Evolutionary conservation across 1,284 basidiomycete species (phyloP).

Genomic region (Athelia sp.): DNA sequence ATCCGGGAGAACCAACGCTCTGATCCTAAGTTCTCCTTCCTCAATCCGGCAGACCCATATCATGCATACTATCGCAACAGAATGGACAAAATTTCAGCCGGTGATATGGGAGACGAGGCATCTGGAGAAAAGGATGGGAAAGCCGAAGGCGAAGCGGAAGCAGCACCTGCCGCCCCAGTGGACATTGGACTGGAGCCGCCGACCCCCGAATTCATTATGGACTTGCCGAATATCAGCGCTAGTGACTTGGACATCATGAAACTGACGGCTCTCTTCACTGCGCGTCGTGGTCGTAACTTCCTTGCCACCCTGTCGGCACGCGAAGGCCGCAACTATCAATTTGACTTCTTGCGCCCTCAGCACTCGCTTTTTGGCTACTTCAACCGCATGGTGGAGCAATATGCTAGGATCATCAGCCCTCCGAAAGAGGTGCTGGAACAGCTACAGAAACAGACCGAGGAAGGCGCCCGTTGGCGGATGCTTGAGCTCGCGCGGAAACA

Average conservation of each 20-base stretch:
- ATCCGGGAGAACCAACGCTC: constrained; percentile 91
- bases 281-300: constrained; percentile 86
- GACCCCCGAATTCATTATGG: constrained; percentile 79
- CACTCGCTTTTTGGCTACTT: constrained; percentile 97
- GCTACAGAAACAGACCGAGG: constrained; percentile 58
- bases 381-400: constrained; percentile 96
- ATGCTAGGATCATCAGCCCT: constrained; percentile 87
- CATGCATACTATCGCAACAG: constrained; percentile 95
- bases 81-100: constrained; percentile 72
- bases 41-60: constrained; percentile 92
- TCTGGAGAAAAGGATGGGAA: constrained; percentile 41
- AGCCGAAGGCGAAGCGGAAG: constrained; percentile 28
- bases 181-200: constrained; percentile 80
- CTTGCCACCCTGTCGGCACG: constrained; percentile 80
- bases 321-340: constrained; percentile 95
- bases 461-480: constrained; percentile 68
- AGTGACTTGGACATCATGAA: constrained; percentile 94
- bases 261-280: constrained; percentile 94
- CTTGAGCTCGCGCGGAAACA: constrained; percentile 76
- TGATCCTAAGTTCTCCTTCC: constrained; percentile 95
- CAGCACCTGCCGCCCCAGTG: constrained; percentile 29
- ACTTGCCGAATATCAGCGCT: constrained; percentile 85
- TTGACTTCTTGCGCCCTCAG: constrained; percentile 93
- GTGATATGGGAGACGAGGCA: constrained; percentile 67
- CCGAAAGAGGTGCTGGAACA: constrained; percentile 69